phyloP scores from a whole-genome alignment of 495 filamentous ascomycete genomes.

The Acidomyces sp. region DNA sequence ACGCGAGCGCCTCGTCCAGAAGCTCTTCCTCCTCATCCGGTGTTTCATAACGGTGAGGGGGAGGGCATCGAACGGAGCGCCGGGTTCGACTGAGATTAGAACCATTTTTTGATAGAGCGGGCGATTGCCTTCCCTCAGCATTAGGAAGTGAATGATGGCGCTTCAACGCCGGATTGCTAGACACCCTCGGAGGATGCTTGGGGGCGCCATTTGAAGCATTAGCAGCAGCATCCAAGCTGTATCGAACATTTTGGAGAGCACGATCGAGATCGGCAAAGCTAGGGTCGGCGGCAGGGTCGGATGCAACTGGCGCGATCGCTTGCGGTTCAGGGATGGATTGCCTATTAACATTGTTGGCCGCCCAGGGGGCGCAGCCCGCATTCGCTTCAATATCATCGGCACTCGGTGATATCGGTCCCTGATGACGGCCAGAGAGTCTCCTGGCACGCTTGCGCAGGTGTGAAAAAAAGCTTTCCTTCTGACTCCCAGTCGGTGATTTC shows the following conservation, averaged over 20 bases:
- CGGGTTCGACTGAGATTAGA: slow-evolving; percentile 76
- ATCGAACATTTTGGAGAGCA: slow-evolving; percentile 58
- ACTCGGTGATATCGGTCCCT: slow-evolving; percentile 56
- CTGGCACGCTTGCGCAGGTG: slow-evolving; percentile 90
- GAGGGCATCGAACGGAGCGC: slow-evolving; percentile 59
- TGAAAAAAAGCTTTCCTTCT: slow-evolving; percentile 94
- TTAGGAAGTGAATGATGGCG: slow-evolving; percentile 54
- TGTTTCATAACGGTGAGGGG: slow-evolving; percentile 72
- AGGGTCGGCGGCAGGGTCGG: slow-evolving; percentile 21
- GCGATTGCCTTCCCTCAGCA: slow-evolving; percentile 43
- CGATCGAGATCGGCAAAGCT: slow-evolving; percentile 66
- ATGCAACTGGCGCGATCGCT: slow-evolving; percentile 25
- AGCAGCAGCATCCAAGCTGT: slow-evolving; percentile 40
- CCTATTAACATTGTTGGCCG: slow-evolving; percentile 50
- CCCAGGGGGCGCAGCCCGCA: slow-evolving; percentile 81
- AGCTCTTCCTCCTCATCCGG: slow-evolving; percentile 96
- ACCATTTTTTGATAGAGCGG: slow-evolving; percentile 21
- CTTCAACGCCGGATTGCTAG: slow-evolving; percentile 26
- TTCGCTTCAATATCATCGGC: slow-evolving; percentile 83
- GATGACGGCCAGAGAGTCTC: slow-evolving; percentile 80
- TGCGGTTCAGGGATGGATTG: slow-evolving; percentile 68
- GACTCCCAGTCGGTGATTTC: slow-evolving; percentile 50
- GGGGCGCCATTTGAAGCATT: slow-evolving; percentile 21
- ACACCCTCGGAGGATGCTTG: slow-evolving; percentile 21
- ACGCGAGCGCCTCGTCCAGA: slow-evolving; percentile 64